Evolutionary conservation across 179 eudicot species (phyloP), one percentile per base, ranked within the genome.

Genomic region (Drosera spatulata): DNA sequence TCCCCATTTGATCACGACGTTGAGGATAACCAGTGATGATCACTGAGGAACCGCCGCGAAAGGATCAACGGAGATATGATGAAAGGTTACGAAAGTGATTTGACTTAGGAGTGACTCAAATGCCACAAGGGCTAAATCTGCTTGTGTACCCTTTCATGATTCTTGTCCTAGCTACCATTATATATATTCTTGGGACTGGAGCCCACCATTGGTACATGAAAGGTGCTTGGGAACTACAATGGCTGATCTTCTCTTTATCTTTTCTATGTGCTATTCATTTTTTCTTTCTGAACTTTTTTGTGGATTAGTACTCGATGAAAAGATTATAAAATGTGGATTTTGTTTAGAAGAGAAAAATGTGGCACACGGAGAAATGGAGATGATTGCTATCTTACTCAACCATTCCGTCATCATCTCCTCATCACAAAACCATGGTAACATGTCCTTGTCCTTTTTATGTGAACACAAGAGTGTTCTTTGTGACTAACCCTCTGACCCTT

Each of bases 381-480:
- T 65, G 52, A 58, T 59, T 81, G 78, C 73, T 72, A 63, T 66
- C 84, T 79, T 81, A 81, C 90, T 79, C 82, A 62, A 84, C 61
- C 70, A 75, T 75, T 56, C 62, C 86, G 71, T 84, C 90, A 84
- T 61, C 33, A 67, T 77, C 67, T 73, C 90, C 41, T 84, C 91
- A 85, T 61, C 73, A 63, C 77, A 63, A 58, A 71, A 68, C 62
- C 59, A 1, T 22, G 33, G 33, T 22, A 22, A 22, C 33, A 22
- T 22, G 33, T 22, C 33, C 33, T 22, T 22, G 33, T 22, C 33
- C 33, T 22, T 22, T 22, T 22, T 22, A 22, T 22, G 33, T 22
- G 33, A 22, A 22, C 33, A 22, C 33, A 1, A 22, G 33, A 22
- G 33, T 22, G 33, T 22, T 22, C 33, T 22, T n/a, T n/a, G n/a